Evolutionary conservation across 2,329 filamentous ascomycete genomes (phyloP).

Genomic region (Xylariales sp.): DNA sequence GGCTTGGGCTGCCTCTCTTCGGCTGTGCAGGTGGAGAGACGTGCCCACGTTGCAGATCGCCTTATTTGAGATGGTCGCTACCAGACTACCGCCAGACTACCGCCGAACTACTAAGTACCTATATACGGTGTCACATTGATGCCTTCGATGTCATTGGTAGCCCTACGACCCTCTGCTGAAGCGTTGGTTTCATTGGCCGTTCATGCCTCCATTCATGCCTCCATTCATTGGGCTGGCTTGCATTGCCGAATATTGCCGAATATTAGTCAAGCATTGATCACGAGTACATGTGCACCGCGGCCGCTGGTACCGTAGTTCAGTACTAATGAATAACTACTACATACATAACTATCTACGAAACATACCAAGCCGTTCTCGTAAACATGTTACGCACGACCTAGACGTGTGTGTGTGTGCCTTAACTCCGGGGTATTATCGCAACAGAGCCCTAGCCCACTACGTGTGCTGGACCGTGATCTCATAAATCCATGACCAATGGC

Average conservation of each 20-base stretch:
- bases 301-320: neutral
- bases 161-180: conserved; percentile 7
- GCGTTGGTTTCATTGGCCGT: neutral
- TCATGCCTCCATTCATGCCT: neutral
- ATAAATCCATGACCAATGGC: conserved; percentile 28
- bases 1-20: conserved; percentile 6
- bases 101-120: no score
- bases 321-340: conserved; percentile 36
- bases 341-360: conserved; percentile 38
- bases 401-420: conserved; percentile 22
- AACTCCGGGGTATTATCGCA: conserved; percentile 46
- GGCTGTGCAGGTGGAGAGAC: conserved; percentile 25
- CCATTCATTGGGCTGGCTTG: no score
- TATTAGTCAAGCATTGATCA: neutral
- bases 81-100: no score
- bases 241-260: neutral
- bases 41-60: conserved; percentile 12
- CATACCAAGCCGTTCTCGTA: conserved; percentile 29
- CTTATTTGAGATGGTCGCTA: neutral
- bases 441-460: conserved; percentile 30
- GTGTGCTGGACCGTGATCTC: conserved; percentile 34
- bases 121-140: no score
- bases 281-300: neutral
- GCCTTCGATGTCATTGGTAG: conserved; percentile 19
- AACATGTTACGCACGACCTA: conserved; percentile 30